A percentile compares a stretch with the other conserved stretches of the same genome.
Conservation (phyloP, 164 flowering plant species). For the grape (Vitis vinifera) region ASM3070453v1 NC_081818.1:29436501-29437000, state of each 20-base stretch:
- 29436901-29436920: no score
- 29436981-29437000: no score
- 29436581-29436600: not conserved
- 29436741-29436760: not conserved
- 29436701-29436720: not conserved
- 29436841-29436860: no score
- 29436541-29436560: not conserved
- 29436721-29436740: not conserved
- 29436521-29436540: not conserved
- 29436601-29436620: not conserved
- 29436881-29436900: no score
- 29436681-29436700: not conserved
- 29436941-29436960: no score
- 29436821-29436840: no score
- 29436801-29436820: not conserved
- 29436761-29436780: not conserved
- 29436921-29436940: no score
- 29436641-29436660: constrained; percentile 3
- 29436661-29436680: not conserved
- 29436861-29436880: no score
- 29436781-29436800: not conserved
- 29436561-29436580: not conserved
- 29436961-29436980: no score
- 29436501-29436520: not conserved
- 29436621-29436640: not conserved